Base-by-base conservation (phyloP, 2,329 filamentous ascomycete genomes). In the Monosporascus sp. region DNA sequence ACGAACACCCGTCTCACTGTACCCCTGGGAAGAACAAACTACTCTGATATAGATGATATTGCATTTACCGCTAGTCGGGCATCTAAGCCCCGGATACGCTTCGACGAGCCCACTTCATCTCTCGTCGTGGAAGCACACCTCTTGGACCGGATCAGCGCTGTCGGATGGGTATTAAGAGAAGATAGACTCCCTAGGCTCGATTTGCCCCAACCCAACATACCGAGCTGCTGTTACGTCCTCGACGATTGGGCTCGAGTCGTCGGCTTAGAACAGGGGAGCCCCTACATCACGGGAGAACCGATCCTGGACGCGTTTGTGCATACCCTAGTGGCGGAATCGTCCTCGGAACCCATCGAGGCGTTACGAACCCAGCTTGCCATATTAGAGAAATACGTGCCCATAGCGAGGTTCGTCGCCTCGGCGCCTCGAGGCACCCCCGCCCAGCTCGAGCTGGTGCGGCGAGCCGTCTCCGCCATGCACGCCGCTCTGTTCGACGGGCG, bases 281-380 rank as follows among this genome's bases (percentile, higher is more conserved):
- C 28, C 8, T 60, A 60, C 35, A 26, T 58, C 7, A 54, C 56
- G 8, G 54, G 54, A 22, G 58, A 57, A 24, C 41, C 56, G 17
- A 57, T 57, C 15, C 56, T 52, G 8, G 58, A 60, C n/a, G 58
- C 56, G 35, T 58, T 60, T 15, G 49, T 55, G 17, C 58, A 60
- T 20, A 60, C 56, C 7, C 37, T 60, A 17, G 51, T 50, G 14
- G 37, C 44, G 3, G 58, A 52, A 24, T 58, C 56, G 17, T 49
- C 51, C 17, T 26, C 51, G 17, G 54, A 60, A 24, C 53, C 31
- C 28, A 52, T 51, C 35, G 54, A 53, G 37, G 49, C 47, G 3
- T 22, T 57, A n/a, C 53, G 51, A 14, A 24, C 28, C n/a, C 58
- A 60, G 22, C 40, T 60, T 0, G 58, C 55, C 11, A 54, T 60